Percentiles rank a stretch among this genome's conserved stretches.
These are phyloP conservation scores for Chalara sp. DNA, from an alignment of 2,329 filamentous ascomycete species.

Conservation along the genomic window DNA sequence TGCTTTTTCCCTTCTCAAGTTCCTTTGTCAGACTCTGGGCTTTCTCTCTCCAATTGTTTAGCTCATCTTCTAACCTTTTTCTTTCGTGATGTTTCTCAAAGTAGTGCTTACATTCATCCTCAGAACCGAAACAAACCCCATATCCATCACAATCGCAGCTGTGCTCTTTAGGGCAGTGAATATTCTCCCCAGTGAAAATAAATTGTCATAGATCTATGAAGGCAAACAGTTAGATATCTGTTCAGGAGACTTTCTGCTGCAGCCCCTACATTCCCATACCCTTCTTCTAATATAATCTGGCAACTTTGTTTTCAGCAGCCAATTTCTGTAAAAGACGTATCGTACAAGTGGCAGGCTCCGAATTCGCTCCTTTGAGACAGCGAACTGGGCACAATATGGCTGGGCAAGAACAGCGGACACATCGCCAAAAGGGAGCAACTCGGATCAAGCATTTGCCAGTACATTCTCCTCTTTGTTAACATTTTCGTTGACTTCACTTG, in stretches of 20 bases:
- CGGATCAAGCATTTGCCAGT: constrained; percentile 34
- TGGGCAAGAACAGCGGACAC: constrained; percentile 42
- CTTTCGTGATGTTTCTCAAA: too few species aligned
- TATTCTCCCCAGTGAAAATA: constrained; percentile 47
- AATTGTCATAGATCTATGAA: constrained; percentile 47
- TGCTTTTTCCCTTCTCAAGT: background rate
- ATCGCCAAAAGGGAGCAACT: constrained; percentile 18
- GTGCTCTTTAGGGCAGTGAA: constrained; percentile 20
- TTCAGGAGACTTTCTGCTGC: too few species aligned
- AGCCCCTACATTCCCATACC: constrained; percentile 48
- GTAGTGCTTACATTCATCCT: too few species aligned
- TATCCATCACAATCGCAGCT: constrained; percentile 24
- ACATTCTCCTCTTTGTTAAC: constrained; percentile 33
- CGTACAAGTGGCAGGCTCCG: constrained; percentile 39
- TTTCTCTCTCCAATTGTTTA: background rate
- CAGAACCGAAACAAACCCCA: too few species aligned
- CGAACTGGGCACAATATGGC: constrained; percentile 62
- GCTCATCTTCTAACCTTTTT: constrained; percentile 3
- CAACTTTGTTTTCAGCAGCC: constrained; percentile 50
- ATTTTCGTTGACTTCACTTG: constrained; percentile 30
- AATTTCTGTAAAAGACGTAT: constrained; percentile 51
- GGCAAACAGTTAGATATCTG: too few species aligned
- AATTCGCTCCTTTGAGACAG: constrained; percentile 47
- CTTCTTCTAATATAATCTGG: constrained; percentile 49
- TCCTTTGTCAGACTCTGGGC: background rate